A percentile compares a stretch with the other conserved stretches of the same genome.
phyloP scores from a whole-genome alignment of 2,329 filamentous ascomycete species.

The Colletotrichum caudatum region DNA sequence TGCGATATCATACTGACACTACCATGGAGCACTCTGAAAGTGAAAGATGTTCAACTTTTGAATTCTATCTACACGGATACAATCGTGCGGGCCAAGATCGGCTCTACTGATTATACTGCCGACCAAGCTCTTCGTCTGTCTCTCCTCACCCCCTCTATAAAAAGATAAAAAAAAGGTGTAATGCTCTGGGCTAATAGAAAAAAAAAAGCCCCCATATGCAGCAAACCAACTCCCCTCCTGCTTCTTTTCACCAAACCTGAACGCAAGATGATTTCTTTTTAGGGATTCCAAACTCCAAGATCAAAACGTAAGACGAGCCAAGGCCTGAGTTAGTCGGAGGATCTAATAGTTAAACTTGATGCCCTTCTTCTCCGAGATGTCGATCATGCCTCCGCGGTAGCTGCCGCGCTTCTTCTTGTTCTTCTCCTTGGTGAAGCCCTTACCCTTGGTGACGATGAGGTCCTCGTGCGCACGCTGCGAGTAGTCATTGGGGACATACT shows the following conservation, averaged over 20 bases:
- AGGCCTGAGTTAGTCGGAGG: constrained; percentile 2
- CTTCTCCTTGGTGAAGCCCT: constrained; percentile 99
- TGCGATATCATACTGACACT: not conserved
- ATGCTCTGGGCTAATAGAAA: constrained; percentile 2
- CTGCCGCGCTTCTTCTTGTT: constrained; percentile 97
- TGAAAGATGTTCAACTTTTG: constrained; percentile 21
- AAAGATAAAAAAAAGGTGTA: not conserved
- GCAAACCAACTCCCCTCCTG: constrained; percentile 2
- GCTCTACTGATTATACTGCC: constrained; percentile 16
- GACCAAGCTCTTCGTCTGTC: not conserved
- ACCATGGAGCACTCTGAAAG: not conserved
- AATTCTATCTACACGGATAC: constrained; percentile 18
- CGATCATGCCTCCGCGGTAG: constrained; percentile 90
- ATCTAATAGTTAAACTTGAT: constrained; percentile 91
- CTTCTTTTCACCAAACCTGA: constrained; percentile 2
- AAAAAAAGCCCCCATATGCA: constrained; percentile 15
- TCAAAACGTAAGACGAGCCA: constrained; percentile 14
- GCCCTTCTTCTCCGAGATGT: constrained; percentile 83
- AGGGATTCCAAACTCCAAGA: constrained; percentile 34
- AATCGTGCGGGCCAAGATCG: not conserved
- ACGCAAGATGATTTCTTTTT: not conserved
- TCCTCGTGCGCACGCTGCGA: constrained; percentile 90
- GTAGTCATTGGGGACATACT: constrained; percentile 86
- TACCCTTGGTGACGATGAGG: constrained; percentile 90
- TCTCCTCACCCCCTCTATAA: not conserved